Evolutionary conservation across 1,284 basidiomycete species (phyloP).

Genomic region (Rhodotorula sp.): DNA sequence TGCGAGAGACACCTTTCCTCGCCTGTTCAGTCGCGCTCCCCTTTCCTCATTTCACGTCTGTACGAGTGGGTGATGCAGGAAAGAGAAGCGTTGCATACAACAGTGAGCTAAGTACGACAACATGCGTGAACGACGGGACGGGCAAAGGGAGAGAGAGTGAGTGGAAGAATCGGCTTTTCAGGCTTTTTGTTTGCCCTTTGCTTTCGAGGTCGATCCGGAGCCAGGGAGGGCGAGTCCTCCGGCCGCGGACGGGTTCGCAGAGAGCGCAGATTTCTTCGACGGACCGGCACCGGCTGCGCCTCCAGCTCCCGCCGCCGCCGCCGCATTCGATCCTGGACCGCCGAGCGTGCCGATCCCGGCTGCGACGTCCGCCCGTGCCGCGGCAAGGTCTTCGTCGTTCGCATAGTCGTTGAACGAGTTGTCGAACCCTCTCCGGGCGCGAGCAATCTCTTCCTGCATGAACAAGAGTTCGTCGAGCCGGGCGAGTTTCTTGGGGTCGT

Average conservation of each 20-base stretch:
- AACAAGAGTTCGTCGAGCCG: slow-evolving; percentile 83
- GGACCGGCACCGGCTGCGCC: not conserved
- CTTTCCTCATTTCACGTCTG: too few relatives aligned
- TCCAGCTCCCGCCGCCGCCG: not conserved
- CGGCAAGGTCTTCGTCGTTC: slow-evolving; percentile 25
- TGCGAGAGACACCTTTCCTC: too few relatives aligned
- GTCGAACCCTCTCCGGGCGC: slow-evolving; percentile 55
- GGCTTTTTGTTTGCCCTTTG: not conserved
- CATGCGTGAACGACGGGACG: not conserved
- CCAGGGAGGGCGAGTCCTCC: not conserved
- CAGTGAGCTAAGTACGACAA: not conserved
- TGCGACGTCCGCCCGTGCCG: slow-evolving; percentile 1
- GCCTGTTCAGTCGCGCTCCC: too few relatives aligned
- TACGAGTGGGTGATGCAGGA: too few relatives aligned
- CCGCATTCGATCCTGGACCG: not conserved
- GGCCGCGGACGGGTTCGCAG: not conserved
- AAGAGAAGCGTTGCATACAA: not conserved
- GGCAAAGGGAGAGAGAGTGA: too few relatives aligned
- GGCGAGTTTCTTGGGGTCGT: slow-evolving; percentile 80
- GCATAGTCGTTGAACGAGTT: slow-evolving; percentile 26
- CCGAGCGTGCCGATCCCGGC: not conserved
- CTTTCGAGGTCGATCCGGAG: not conserved
- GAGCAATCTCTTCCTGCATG: slow-evolving; percentile 88
- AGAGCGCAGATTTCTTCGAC: not conserved
- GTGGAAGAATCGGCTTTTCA: not conserved